Percentiles rank a stretch among this genome's conserved stretches.
Evolutionary conservation across 2,329 filamentous ascomycete species (phyloP).

Genomic region (Magnaporthiopsis poae): DNA sequence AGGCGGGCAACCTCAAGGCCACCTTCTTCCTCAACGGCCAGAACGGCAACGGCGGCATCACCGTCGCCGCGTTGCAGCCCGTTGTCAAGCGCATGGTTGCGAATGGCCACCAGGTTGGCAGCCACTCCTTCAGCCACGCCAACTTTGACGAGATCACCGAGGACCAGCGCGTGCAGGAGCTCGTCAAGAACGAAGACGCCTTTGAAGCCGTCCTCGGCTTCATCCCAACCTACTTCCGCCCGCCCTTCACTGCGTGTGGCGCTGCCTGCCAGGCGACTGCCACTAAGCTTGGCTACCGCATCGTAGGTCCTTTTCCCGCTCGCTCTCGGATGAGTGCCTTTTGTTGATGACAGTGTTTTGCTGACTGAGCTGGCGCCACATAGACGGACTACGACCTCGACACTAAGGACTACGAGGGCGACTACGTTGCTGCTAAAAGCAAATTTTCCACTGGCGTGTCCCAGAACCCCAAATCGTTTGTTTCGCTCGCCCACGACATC

Average conservation of each 20-base stretch:
- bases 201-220: slow-evolving; percentile 27
- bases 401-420: slow-evolving; percentile 21
- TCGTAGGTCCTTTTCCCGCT: slow-evolving; percentile 13
- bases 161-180: slow-evolving; percentile 17
- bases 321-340: not conserved
- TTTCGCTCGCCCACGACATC: slow-evolving; percentile 32
- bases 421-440: slow-evolving; percentile 18
- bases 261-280: slow-evolving; percentile 18
- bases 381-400: slow-evolving; percentile 23
- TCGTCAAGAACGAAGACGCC: slow-evolving; percentile 29
- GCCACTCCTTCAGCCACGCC: slow-evolving; percentile 30
- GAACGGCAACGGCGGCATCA: slow-evolving; percentile 24
- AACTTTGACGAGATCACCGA: slow-evolving; percentile 7
- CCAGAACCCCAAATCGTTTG: slow-evolving; percentile 16
- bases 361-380: not conserved
- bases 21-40: slow-evolving; percentile 29
- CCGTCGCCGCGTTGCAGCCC: slow-evolving; percentile 22
- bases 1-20: slow-evolving; percentile 21
- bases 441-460: slow-evolving; percentile 14
- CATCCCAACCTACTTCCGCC: slow-evolving; percentile 33
- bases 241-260: slow-evolving; percentile 24
- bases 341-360: not conserved
- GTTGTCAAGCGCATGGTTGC: slow-evolving; percentile 30
- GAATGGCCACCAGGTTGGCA: slow-evolving; percentile 31
- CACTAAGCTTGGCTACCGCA: slow-evolving; percentile 23